phyloP scores from a whole-genome alignment of 352 stramenopile species.

The Pythium pyrilobum region DNA sequence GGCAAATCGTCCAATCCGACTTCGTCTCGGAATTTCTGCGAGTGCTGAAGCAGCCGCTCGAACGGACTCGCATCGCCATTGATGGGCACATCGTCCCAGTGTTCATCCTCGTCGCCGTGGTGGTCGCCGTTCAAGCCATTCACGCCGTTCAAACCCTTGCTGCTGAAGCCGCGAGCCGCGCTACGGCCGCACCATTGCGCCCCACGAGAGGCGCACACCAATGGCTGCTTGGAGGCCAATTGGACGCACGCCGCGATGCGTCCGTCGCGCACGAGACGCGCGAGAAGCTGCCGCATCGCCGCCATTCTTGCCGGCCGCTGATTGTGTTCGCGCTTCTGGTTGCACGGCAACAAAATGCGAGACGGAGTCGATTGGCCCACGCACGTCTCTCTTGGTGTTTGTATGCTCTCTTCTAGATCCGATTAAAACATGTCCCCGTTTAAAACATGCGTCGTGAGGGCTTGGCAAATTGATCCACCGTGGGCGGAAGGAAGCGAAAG shows the following conservation, averaged over 20 bases:
- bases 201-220: neutral
- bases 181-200: neutral
- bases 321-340: too few species aligned
- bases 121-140: conserved; percentile 10
- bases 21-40: conserved; percentile 49
- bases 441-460: neutral
- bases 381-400: neutral
- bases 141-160: conserved; percentile 4
- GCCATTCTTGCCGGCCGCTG: too few species aligned
- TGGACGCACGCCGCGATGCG: conserved; percentile 1
- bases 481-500: neutral
- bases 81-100: conserved; percentile 10
- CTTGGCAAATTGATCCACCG: too few species aligned
- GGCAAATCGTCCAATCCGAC: conserved; percentile 13
- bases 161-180: conserved; percentile 10
- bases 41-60: conserved; percentile 60
- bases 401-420: neutral
- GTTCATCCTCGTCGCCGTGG: conserved; percentile 9
- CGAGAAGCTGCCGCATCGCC: conserved; percentile 8
- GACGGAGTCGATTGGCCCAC: neutral
- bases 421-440: neutral
- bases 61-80: conserved; percentile 46
- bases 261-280: conserved; percentile 2
- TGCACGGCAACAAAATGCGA: too few species aligned
- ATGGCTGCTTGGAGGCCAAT: neutral